Base-by-base conservation (phyloP, 495 filamentous ascomycete species). In the Penicillium samsonianum region DNA sequence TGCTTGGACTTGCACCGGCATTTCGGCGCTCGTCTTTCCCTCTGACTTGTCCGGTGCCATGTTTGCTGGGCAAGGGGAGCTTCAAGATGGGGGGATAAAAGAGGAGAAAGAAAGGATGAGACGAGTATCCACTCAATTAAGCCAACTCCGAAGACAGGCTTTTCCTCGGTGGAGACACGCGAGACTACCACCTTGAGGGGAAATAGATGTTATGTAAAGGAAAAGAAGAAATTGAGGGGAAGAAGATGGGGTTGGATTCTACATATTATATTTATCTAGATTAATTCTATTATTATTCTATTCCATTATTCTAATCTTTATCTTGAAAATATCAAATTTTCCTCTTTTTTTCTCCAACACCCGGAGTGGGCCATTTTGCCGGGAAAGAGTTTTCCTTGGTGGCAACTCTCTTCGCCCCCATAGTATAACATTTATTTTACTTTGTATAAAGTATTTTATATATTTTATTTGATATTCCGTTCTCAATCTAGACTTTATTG, bases 31-130 rank as follows among this genome's bases (percentile, higher is more conserved):
- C 67, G 67, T 72, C 51, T 69, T 71, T 44, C 64, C 65, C 66
- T 75, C 62, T 42, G 48, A 37, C 31, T 61, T 57, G 64, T 65
- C 60, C 19, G n/a, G n/a, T n/a, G 65, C 68, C 71, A 75, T 75
- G 45, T 25, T 55, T 62, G 55, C 41, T 25, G 23, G 26, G 20
- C 2, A 26, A 45, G 2, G 25, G 25, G 14, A 44, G 37, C 56
- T 20, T 50, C 16, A 20, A 28, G 30, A 35, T 43, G 40, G 50
- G 20, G n/a, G 33, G 25, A 33, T 52, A 38, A 44, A n/a, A 42
- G 49, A 48, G 47, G 42, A 55, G 46, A 46, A 20, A 64, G 49
- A 19, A 59, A 60, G 42, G 40, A 43, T 59, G 58, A 55, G 49
- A 48, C 26, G 22, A 42, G 37, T 55, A 20, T 57, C 56, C 47